Evolutionary conservation across 164 flowering plant genomes (phyloP).

Genomic region (Kingdonia uniflora): DNA sequence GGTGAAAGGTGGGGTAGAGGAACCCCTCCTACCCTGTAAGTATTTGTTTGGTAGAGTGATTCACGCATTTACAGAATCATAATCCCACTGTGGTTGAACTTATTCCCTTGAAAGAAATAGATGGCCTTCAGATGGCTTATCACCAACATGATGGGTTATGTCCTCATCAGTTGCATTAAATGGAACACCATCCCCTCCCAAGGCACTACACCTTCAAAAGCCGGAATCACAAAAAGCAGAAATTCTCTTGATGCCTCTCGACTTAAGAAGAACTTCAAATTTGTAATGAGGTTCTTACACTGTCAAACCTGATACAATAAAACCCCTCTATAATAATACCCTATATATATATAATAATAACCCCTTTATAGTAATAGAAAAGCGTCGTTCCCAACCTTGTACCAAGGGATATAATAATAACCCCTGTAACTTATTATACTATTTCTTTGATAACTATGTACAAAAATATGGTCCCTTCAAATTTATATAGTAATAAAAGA

Average conservation of each 20-base stretch:
- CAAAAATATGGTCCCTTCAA: too few relatives aligned
- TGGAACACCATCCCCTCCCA: slow-evolving; percentile 93
- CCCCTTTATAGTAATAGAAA: too few relatives aligned
- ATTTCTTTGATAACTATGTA: too few relatives aligned
- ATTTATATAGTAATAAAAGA: too few relatives aligned
- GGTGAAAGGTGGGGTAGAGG: slow-evolving; percentile 96
- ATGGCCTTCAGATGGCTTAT: slow-evolving; percentile 69
- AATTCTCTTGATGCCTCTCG: slow-evolving; percentile 93
- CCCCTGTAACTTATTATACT: too few relatives aligned
- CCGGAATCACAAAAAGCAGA: slow-evolving; percentile 77
- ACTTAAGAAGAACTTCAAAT: too few relatives aligned
- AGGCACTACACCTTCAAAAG: slow-evolving; percentile 88
- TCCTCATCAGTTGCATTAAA: slow-evolving; percentile 57
- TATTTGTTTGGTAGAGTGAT: slow-evolving; percentile 70
- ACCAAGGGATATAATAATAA: too few relatives aligned
- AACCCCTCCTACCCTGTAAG: slow-evolving; percentile 73
- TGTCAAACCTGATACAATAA: too few relatives aligned
- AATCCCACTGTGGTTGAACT: slow-evolving; percentile 92
- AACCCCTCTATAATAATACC: too few relatives aligned
- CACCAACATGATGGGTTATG: slow-evolving; percentile 91
- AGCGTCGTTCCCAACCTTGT: too few relatives aligned
- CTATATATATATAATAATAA: too few relatives aligned
- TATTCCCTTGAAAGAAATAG: slow-evolving; percentile 73
- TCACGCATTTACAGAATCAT: slow-evolving; percentile 73
- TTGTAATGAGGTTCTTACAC: too few relatives aligned